Conservation (phyloP, 768 basidiomycete genomes). For the Leccinum variicolor region DNA sequence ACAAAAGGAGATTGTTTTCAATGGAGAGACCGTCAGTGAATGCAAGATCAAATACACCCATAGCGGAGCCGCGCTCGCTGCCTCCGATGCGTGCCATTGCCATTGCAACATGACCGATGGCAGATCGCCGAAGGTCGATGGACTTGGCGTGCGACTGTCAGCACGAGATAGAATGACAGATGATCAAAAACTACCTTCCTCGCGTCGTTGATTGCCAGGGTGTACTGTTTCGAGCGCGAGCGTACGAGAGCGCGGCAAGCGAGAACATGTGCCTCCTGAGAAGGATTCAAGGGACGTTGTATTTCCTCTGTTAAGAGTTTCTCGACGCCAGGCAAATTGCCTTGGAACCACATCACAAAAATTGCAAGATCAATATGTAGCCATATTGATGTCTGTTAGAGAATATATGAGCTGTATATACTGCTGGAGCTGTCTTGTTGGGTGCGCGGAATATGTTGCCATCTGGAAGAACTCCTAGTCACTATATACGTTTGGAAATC, state of each 20-base stretch:
- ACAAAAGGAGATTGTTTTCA: not conserved
- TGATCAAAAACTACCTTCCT: not conserved
- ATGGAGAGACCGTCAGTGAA: not conserved
- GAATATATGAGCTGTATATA: too few relatives aligned
- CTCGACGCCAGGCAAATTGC: not conserved
- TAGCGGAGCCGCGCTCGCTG: not conserved
- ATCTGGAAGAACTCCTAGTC: too few relatives aligned
- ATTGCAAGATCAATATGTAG: too few relatives aligned
- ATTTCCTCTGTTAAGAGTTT: not conserved
- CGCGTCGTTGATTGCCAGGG: not conserved
- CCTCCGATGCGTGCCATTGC: not conserved
- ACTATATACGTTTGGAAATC: too few relatives aligned
- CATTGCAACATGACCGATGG: not conserved
- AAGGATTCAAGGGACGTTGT: not conserved
- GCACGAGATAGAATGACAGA: not conserved
- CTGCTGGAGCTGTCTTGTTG: too few relatives aligned
- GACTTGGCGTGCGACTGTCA: not conserved
- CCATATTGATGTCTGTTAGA: too few relatives aligned
- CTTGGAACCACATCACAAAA: too few relatives aligned
- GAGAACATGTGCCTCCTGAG: not conserved
- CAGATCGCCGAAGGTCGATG: not conserved
- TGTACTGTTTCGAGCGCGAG: not conserved
- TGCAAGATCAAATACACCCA: not conserved
- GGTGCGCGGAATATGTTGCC: too few relatives aligned
- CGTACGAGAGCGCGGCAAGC: not conserved